Conservation (phyloP, 169 alveolate genomes). For the Eimeria necatrix region DNA sequence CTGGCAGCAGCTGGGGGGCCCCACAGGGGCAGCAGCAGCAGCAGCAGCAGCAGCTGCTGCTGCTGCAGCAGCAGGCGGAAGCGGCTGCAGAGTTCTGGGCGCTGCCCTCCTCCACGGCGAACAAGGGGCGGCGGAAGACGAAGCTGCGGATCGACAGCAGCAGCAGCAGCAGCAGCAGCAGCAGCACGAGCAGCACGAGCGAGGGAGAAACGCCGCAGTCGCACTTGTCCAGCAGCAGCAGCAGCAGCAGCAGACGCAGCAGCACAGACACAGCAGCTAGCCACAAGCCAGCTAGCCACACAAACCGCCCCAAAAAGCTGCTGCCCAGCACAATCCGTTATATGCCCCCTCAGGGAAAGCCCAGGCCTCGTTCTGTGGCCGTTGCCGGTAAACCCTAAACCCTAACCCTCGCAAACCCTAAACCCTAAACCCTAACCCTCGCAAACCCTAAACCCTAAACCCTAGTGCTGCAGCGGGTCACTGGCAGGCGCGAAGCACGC, state of each 20-base stretch:
- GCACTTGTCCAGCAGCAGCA: background rate
- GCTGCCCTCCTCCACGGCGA: slow-evolving; percentile 30
- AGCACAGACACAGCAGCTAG: background rate
- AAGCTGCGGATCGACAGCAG: background rate
- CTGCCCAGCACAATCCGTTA: slow-evolving; percentile 77
- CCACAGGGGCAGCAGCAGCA: background rate
- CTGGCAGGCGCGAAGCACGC: background rate
- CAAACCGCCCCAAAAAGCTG: slow-evolving; percentile 43
- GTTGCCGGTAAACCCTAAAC: slow-evolving; percentile 66
- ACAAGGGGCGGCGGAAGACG: background rate
- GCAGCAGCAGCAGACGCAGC: slow-evolving; percentile 35
- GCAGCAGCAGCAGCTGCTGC: slow-evolving; percentile 17
- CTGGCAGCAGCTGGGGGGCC: slow-evolving; percentile 43
- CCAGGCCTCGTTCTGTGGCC: slow-evolving; percentile 82
- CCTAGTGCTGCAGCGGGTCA: background rate
- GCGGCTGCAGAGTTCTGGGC: slow-evolving; percentile 60
- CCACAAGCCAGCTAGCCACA: slow-evolving; percentile 13
- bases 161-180: slow-evolving; percentile 54
- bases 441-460: background rate
- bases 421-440: too few relatives aligned
- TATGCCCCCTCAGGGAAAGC: slow-evolving; percentile 78
- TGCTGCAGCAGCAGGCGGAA: slow-evolving; percentile 53
- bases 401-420: too few relatives aligned
- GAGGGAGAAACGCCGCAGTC: background rate
- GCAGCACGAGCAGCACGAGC: background rate